Base-by-base conservation (phyloP, 2,329 filamentous ascomycete species). In the Cytospora paraplurivora region DNA sequence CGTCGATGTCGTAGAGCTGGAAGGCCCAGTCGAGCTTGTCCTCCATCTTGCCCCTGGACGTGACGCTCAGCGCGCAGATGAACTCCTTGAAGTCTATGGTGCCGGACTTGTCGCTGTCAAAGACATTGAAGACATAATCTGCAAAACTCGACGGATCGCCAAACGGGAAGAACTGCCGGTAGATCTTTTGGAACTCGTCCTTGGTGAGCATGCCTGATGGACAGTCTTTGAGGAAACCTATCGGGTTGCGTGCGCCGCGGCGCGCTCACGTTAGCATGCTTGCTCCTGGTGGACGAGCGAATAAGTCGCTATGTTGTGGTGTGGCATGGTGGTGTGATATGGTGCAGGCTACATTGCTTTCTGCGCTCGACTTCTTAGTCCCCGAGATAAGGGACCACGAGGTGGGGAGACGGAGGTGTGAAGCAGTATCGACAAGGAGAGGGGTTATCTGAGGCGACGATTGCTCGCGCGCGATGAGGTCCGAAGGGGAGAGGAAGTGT, bases 81-180 rank as follows among this genome's bases (percentile, higher is more conserved):
- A 99, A 99, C 79, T 99, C 95, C 77, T 98, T 98, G 80, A 99
- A 99, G 80, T 99, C 95, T 75, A 99, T 99, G 70, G 91, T 94
- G 69, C 95, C 95, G 52, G 92, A 97, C 74, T 96, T 96, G 79
- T 99, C 95, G 74, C 92, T 91, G 77, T 99, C 95, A 77, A 99
- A 99, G 47, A 99, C 95, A 72, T 97, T 97, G 82, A 99, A 99
- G 67, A 99, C 95, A 76, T 98, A 98, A 79, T 98, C 94, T 75
- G 95, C 95, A 76, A 99, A 99, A 3, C 92, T 95, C 33, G 92
- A 96, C 4, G 95, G 95, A 76, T 99, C 95, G 70, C 95, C 95
- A 73, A 98, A 98, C 15, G 95, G 95, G 78, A 99, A 99, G 85
- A 99, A 99, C 78, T 98, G 95, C 72, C 95, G 92, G 80, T 99